phyloP scores from a whole-genome alignment of 805 yeast species.

The Candida nanaspora region DNA sequence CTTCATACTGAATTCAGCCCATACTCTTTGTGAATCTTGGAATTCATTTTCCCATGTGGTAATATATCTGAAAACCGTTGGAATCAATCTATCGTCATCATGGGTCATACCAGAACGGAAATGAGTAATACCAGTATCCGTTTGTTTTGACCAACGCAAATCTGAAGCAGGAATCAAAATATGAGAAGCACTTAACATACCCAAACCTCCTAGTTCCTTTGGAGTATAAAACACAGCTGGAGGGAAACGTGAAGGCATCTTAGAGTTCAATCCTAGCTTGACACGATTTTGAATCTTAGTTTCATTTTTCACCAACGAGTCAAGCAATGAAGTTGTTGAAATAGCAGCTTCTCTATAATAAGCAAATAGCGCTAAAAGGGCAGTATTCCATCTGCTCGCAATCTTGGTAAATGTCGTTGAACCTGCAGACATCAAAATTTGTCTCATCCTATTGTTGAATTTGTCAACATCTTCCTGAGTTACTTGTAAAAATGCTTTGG shows the following conservation, averaged over 20 bases:
- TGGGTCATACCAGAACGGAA: slow-evolving; percentile 91
- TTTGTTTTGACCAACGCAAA: slow-evolving; percentile 83
- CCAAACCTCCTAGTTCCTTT: slow-evolving; percentile 93
- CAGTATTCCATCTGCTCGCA: slow-evolving; percentile 94
- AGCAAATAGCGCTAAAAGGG: slow-evolving; percentile 75
- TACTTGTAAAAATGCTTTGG: slow-evolving; percentile 80
- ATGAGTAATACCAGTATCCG: slow-evolving; percentile 91
- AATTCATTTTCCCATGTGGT: slow-evolving; percentile 97
- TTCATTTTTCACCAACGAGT: slow-evolving; percentile 81
- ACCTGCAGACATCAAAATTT: slow-evolving; percentile 90
- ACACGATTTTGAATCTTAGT: slow-evolving; percentile 91
- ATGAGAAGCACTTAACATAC: slow-evolving; percentile 97
- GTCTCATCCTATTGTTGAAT: slow-evolving; percentile 80
- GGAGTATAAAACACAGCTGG: slow-evolving; percentile 99
- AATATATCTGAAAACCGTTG: slow-evolving; percentile 87
- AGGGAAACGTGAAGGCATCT: slow-evolving; percentile 98
- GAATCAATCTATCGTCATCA: slow-evolving; percentile 74
- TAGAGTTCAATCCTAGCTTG: slow-evolving; percentile 90
- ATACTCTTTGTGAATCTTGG: slow-evolving; percentile 87
- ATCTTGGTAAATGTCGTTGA: slow-evolving; percentile 92
- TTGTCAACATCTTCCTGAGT: slow-evolving; percentile 71
- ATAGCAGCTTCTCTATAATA: slow-evolving; percentile 92
- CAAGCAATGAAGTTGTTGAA: slow-evolving; percentile 70
- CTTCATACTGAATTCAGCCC: slow-evolving; percentile 95
- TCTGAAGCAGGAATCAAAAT: slow-evolving; percentile 92